A percentile compares a stretch with the other conserved stretches of the same genome.
Conservation (phyloP, 805 yeast species). For the Kluyveromyces lactis region DNA sequence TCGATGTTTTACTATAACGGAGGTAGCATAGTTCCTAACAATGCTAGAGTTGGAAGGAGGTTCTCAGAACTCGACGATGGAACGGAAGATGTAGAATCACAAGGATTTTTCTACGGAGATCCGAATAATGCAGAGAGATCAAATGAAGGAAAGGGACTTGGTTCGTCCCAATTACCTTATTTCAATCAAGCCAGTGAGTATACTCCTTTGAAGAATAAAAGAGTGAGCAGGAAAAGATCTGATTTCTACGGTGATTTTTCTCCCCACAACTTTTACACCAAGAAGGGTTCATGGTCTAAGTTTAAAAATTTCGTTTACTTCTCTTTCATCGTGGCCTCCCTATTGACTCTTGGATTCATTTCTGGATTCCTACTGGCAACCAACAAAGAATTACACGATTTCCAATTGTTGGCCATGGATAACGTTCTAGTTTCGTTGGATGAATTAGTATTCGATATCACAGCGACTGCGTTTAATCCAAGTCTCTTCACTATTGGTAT, state of each 20-base stretch:
- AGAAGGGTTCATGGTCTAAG: constrained; percentile 24
- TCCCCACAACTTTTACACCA: constrained; percentile 41
- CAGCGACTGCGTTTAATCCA: constrained; percentile 77
- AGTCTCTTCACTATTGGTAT: constrained; percentile 67
- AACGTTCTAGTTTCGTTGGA: constrained; percentile 76
- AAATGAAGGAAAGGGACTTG: neutral
- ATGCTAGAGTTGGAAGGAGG: constrained; percentile 22
- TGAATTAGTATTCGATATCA: constrained; percentile 73
- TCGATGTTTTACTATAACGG: constrained; percentile 30
- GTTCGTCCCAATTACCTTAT: neutral
- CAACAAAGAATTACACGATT: constrained; percentile 69
- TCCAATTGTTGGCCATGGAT: constrained; percentile 50
- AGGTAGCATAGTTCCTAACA: constrained; percentile 11
- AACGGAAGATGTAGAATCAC: constrained; percentile 8
- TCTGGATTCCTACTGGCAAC: constrained; percentile 82
- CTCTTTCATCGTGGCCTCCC: constrained; percentile 31
- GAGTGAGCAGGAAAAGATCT: constrained; percentile 1
- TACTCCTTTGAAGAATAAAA: constrained; percentile 6
- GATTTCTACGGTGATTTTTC: constrained; percentile 28
- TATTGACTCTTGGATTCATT: constrained; percentile 67
- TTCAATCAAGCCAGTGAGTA: constrained; percentile 7
- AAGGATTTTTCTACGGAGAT: constrained; percentile 4
- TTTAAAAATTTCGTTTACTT: constrained; percentile 31
- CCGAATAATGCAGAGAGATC: neutral
- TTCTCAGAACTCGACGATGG: constrained; percentile 27